Evolutionary conservation across 1,139 yeast species (phyloP).

Genomic region (Zhuliangozyma blackwelliae): DNA sequence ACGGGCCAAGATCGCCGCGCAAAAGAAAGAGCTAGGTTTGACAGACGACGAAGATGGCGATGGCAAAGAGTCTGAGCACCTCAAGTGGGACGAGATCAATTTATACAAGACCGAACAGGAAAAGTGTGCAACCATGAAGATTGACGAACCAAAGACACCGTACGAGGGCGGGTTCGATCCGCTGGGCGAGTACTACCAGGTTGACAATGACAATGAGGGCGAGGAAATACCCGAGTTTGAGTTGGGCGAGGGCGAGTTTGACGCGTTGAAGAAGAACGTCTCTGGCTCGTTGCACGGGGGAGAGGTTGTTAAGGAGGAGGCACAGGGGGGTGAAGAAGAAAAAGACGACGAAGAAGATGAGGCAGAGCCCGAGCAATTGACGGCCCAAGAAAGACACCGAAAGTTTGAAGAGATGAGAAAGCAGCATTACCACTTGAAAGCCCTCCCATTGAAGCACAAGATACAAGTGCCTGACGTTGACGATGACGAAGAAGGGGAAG

Average conservation of each 20-base stretch:
- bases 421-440: constrained; percentile 73
- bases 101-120: constrained; percentile 64
- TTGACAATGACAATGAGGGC: constrained; percentile 60
- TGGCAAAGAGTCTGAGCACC: constrained; percentile 20
- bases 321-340: constrained; percentile 16
- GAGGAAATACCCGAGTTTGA: constrained; percentile 33
- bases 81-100: constrained; percentile 74
- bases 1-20: constrained; percentile 34
- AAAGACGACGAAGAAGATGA: constrained; percentile 32
- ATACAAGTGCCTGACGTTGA: constrained; percentile 29
- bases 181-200: constrained; percentile 73
- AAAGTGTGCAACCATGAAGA: constrained; percentile 71
- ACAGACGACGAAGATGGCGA: constrained; percentile 8
- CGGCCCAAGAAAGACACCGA: constrained; percentile 61
- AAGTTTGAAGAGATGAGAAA: constrained; percentile 74
- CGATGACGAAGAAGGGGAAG: constrained; percentile 11
- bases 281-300: constrained; percentile 35
- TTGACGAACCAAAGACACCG: constrained; percentile 97
- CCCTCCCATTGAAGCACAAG: constrained; percentile 42
- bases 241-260: constrained; percentile 44
- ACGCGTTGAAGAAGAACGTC: constrained; percentile 14
- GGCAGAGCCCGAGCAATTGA: constrained; percentile 33
- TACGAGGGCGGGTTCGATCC: constrained; percentile 92
- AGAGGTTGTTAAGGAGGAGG: constrained; percentile 22
- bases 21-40: constrained; percentile 7